phyloP scores from a whole-genome alignment of 108 stramenopile genomes.

The Pseudonitzschia delicatissima region DNA sequence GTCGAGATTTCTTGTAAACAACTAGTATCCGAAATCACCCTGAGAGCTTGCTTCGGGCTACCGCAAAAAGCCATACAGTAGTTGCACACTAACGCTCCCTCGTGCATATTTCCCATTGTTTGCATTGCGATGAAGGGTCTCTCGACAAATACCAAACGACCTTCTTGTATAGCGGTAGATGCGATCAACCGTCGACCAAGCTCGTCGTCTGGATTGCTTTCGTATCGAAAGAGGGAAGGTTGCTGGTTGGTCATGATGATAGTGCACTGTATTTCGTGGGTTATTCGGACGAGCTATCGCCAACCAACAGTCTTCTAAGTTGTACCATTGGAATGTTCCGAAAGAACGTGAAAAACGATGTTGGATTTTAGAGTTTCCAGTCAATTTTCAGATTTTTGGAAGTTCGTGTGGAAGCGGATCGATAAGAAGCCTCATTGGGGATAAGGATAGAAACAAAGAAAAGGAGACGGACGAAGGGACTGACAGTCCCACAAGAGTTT shows the following conservation, averaged over 20 bases:
- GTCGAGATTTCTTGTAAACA: slow-evolving; percentile 17
- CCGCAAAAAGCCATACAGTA: slow-evolving; percentile 54
- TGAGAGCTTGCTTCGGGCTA: slow-evolving; percentile 33
- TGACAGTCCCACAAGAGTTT: too few relatives aligned
- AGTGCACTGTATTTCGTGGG: too few relatives aligned
- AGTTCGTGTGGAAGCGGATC: not conserved
- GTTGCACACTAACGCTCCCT: slow-evolving; percentile 44
- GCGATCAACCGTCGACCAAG: slow-evolving; percentile 56
- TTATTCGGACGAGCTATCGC: too few relatives aligned
- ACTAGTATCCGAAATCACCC: slow-evolving; percentile 25
- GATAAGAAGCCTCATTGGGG: not conserved
- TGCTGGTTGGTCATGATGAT: not conserved
- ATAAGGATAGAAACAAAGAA: not conserved
- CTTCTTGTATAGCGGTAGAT: slow-evolving; percentile 19
- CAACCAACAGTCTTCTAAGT: too few relatives aligned
- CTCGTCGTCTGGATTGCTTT: slow-evolving; percentile 12
- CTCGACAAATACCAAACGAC: slow-evolving; percentile 50
- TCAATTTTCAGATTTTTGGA: not conserved
- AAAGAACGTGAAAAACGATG: too few relatives aligned
- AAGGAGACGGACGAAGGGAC: slow-evolving; percentile 1
- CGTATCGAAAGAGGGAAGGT: slow-evolving; percentile 11
- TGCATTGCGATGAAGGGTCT: slow-evolving; percentile 49
- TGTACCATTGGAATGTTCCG: too few relatives aligned
- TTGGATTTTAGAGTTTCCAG: too few relatives aligned
- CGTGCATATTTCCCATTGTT: slow-evolving; percentile 43